Evolutionary conservation across 1,284 basidiomycete genomes (phyloP), one percentile per base, ranked within the genome.

Genomic region (Earliella scabrosa): DNA sequence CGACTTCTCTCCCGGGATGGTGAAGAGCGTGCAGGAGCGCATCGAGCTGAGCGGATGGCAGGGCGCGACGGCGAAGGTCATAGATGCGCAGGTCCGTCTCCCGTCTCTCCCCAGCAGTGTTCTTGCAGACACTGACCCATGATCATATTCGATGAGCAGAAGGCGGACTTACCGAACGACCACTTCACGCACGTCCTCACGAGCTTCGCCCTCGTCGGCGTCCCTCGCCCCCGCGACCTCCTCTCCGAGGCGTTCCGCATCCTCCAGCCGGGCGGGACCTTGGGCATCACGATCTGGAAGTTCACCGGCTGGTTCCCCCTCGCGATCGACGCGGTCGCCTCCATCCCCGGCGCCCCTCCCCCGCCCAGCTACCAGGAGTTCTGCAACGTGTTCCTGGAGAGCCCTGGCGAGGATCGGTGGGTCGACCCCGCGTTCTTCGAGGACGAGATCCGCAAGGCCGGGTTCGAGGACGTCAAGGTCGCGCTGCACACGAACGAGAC

Each of bases 131-230:
- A 11, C 21, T 6, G 21, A 4, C 35, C 24, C 20, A 20, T 26
- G 21, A 34, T 38, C 8, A 45, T 16, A 20, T 13, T 29, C 14
- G 36, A 20, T 18, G n/a, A 41, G 35, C 32, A 55, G 53, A 50
- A 35, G 11, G 45, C 46, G 53, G 53, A 50, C 53, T 45, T 56
- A 26, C 54, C 54, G 1, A 29, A 43, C 9, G 8, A 40, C 44
- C 38, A 51, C 18, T 56, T 51, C 54, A 56, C 54, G 20, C 54
- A 56, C 39, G 49, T 43, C 27, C 14, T 50, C 29, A 50, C 49
- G 16, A 50, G 24, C 49, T 50, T 50, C 39, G 49, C 39, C 20
- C 29, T 43, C 39, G 18, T 50, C 27, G 18, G 20, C 29, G 10
- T 50, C 27, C 29, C 39, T 31, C 24, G 26, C 9, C 49, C 49